Evolutionary conservation across 257 asterid species (phyloP).

Genomic region (Craterostigma plantagineum): DNA sequence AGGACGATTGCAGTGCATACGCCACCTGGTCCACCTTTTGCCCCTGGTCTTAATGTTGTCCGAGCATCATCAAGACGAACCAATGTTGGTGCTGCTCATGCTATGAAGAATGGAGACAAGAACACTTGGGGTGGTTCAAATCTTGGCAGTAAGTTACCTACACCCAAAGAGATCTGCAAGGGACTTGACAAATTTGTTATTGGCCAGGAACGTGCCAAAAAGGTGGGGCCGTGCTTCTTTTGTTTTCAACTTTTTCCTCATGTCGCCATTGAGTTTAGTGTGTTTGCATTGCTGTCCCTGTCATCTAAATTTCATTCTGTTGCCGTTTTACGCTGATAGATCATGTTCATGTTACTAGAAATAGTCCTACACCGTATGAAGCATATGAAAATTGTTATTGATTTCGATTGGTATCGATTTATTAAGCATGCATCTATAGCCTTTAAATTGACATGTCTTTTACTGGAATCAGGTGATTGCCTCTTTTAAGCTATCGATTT

Average conservation of each 20-base stretch:
- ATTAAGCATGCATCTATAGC: no score
- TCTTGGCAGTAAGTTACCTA: conserved; percentile 63
- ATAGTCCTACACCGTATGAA: no score
- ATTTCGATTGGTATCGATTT: no score
- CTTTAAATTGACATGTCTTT: no score
- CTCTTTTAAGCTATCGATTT: no score
- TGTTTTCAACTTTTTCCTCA: no score
- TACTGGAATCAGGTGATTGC: no score
- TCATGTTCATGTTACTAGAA: no score
- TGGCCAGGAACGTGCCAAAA: conserved; percentile 88
- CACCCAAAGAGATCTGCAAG: conserved; percentile 84
- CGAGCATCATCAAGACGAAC: conserved; percentile 29
- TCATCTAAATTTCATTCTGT: no score
- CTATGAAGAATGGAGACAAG: conserved; percentile 21
- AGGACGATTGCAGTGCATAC: conserved; percentile 64
- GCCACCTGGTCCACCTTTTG: conserved; percentile 85
- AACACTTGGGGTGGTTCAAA: conserved; percentile 73
- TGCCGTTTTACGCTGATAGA: not conserved
- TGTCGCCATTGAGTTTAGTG: no score
- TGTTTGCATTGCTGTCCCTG: no score
- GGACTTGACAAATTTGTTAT: conserved; percentile 86
- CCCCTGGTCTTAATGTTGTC: conserved; percentile 55
- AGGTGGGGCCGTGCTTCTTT: conserved; percentile 23
- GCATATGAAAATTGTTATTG: not conserved
- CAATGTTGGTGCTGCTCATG: conserved; percentile 12